Base-by-base conservation (phyloP, 106 monocot genomes). In the Dioscorea zingiberensis region DNA sequence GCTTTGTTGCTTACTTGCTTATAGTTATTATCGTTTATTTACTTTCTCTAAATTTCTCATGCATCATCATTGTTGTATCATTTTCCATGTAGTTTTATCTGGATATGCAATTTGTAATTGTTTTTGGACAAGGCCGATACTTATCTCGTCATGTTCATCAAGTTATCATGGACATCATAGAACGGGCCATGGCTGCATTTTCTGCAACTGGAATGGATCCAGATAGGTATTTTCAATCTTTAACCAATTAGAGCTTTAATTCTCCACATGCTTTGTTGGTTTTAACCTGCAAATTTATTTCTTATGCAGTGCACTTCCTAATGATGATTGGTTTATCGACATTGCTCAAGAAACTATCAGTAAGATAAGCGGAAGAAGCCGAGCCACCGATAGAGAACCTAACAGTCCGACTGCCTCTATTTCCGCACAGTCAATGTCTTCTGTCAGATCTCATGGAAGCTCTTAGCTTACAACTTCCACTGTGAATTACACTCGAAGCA, bases 61-160 rank as follows among this genome's bases (percentile, higher is more conserved):
- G 38, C 38, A 38, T 38, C 38, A 6, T 38, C 38, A 6, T 38
- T 38, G 10, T 56, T 66, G 30, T 58, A 24, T 44, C 15, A 4
- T 15, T 45, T 47, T 73, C 25, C 59, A 23, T 78, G 75, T 75
- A 97, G 95, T 88, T 97, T 78, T 97, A 91, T 74, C 71, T 97
- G 73, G 95, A 97, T 77, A 97, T 97, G 95, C 85, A 97, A 57
- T 97, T 97, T 78, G 85, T 97, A 21, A 71, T 85, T 25, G 70
- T 76, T 55, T 97, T 88, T 63, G 85, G 88, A 64, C 91, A 97
- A 83, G 88, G 91, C 25, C 82, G 95, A 56, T 88, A 83, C 68
- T 78, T 87, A 61, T 91, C 95, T 60, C 77, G 91, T 25, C 77
- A 79, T 64, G 79, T 97, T 44, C 82, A 91, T 77, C 91, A 91